A percentile compares a stretch with the other conserved stretches of the same genome.
Conservation (phyloP, 257 asterid species). For the Euphrasia confusa region DNA sequence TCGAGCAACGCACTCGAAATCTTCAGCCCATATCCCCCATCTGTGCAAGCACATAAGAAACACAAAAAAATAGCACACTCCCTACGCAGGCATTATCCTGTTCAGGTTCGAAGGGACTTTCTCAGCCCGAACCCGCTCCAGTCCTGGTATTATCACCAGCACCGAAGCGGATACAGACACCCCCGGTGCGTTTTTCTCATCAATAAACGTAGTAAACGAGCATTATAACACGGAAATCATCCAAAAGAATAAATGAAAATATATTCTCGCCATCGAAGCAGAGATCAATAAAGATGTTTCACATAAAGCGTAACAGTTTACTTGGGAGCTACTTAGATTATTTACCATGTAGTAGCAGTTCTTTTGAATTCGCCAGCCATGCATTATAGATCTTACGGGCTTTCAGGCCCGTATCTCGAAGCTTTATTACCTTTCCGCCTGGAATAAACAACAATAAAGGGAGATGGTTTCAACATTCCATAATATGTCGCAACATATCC, state of each 20-base stretch:
- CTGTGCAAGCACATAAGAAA: conserved; percentile 48
- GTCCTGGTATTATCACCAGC: conserved; percentile 33
- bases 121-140: conserved; percentile 71
- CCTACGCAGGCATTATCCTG: conserved; percentile 99
- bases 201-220: conserved; percentile 34
- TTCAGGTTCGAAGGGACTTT: conserved; percentile 98
- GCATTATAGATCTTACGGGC: conserved; percentile 25
- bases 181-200: conserved; percentile 86
- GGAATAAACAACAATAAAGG: background rate
- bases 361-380: conserved; percentile 22
- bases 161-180: conserved; percentile 66
- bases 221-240: conserved; percentile 18
- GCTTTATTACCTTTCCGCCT: conserved; percentile 18
- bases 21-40: conserved; percentile 32
- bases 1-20: conserved; percentile 23
- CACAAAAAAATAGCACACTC: conserved; percentile 63
- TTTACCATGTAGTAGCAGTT: conserved; percentile 44
- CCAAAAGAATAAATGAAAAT: background rate
- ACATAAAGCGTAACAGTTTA: conserved; percentile 29
- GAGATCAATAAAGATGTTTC: conserved; percentile 28
- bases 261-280: conserved; percentile 18
- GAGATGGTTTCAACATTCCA: background rate
- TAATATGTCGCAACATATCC: background rate
- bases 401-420: conserved; percentile 18
- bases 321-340: conserved; percentile 24